These are phyloP conservation scores for Pichiaceae sp. DNA, from an alignment of 1,139 yeast genomes.

Conservation along the genomic window DNA sequence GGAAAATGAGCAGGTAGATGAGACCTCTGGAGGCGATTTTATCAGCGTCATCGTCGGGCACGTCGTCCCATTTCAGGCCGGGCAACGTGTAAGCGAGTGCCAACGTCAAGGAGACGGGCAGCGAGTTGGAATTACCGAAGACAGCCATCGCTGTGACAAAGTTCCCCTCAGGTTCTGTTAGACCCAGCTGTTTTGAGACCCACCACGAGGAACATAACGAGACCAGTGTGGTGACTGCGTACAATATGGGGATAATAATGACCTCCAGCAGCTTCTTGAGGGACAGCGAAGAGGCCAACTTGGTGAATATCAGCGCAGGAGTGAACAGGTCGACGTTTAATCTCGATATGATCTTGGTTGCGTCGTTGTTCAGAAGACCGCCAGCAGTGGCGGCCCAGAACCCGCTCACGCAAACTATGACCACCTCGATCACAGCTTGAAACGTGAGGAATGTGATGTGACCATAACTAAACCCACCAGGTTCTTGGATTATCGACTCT, in stretches of 20 bases:
- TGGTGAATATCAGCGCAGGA: slow-evolving; percentile 75
- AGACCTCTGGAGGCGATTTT: slow-evolving; percentile 77
- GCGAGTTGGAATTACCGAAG: slow-evolving; percentile 74
- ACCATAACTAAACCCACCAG: slow-evolving; percentile 24
- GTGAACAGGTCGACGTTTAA: slow-evolving; percentile 76
- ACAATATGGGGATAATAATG: slow-evolving; percentile 66
- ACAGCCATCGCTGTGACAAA: slow-evolving; percentile 87
- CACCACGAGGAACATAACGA: slow-evolving; percentile 47
- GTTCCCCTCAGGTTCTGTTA: slow-evolving; percentile 61
- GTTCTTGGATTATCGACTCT: neutral
- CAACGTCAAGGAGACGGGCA: slow-evolving; percentile 71
- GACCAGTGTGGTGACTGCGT: slow-evolving; percentile 53
- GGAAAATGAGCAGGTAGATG: slow-evolving; percentile 67
- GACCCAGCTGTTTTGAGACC: slow-evolving; percentile 36
- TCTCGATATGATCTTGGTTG: slow-evolving; percentile 58
- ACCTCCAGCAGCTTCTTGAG: slow-evolving; percentile 60
- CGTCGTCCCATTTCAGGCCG: slow-evolving; percentile 65
- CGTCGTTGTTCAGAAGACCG: slow-evolving; percentile 41
- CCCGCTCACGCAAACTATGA: slow-evolving; percentile 64
- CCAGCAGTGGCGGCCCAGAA: slow-evolving; percentile 59
- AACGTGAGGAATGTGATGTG: slow-evolving; percentile 59
- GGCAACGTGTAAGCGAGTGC: slow-evolving; percentile 68
- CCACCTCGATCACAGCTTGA: slow-evolving; percentile 74
- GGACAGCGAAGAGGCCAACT: slow-evolving; percentile 68
- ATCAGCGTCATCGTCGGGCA: slow-evolving; percentile 56